A percentile compares a stretch with the other conserved stretches of the same genome.
phyloP scores from a whole-genome alignment of 768 basidiomycete genomes.

The Pulveroboletus ravenelii region DNA sequence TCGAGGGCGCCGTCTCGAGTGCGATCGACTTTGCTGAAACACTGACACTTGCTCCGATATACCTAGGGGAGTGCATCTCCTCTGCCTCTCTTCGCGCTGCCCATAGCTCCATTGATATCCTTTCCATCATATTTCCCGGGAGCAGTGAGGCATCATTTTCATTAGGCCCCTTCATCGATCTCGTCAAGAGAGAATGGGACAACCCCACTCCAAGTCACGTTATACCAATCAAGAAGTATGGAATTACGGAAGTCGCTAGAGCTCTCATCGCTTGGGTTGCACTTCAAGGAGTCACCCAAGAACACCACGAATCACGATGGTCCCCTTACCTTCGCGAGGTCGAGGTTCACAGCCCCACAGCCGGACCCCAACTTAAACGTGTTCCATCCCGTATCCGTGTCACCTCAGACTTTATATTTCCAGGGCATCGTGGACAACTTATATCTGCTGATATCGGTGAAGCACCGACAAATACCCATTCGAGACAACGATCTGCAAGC shows the following conservation, averaged over 20 bases:
- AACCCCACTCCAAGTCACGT: conserved; percentile 47
- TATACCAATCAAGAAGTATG: conserved; percentile 56
- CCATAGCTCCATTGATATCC: conserved; percentile 68
- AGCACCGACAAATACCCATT: conserved; percentile 32
- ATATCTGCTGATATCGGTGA: conserved; percentile 81
- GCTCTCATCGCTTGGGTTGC: conserved; percentile 79
- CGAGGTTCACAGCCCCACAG: conserved; percentile 47
- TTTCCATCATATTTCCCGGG: conserved; percentile 68
- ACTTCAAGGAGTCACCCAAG: conserved; percentile 74
- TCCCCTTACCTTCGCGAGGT: conserved; percentile 63
- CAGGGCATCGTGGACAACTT: conserved; percentile 64
- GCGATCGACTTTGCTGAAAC: conserved; percentile 65
- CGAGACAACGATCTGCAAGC: conserved; percentile 29
- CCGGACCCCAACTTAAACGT: conserved; percentile 29
- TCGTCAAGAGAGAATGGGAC: conserved; percentile 77
- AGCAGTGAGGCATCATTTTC: conserved; percentile 80
- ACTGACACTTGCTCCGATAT: conserved; percentile 68
- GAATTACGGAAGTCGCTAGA: conserved; percentile 59
- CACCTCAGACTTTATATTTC: conserved; percentile 67
- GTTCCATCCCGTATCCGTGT: conserved; percentile 60
- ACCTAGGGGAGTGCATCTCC: conserved; percentile 71
- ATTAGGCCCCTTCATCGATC: conserved; percentile 69
- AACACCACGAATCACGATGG: conserved; percentile 75
- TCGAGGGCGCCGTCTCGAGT: conserved; percentile 55
- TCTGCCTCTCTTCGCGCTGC: conserved; percentile 71